phyloP scores from a whole-genome alignment of 129 eudicot species.

The Chrysanthemum seticuspe region DNA sequence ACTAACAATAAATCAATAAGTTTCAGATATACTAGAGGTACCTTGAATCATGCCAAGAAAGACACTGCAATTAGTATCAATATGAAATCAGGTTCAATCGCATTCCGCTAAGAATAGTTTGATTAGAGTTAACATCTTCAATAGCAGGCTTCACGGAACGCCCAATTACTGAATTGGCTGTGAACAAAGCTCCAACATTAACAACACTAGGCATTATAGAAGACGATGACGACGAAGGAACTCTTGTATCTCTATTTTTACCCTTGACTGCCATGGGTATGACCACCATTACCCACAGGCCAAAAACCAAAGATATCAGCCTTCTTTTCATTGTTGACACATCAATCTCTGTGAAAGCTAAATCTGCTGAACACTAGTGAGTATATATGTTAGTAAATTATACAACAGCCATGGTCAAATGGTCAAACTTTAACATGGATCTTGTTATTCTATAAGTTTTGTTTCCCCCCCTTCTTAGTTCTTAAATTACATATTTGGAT shows the following conservation, averaged over 20 bases:
- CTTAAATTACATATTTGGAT: too few relatives aligned
- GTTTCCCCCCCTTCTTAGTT: too few relatives aligned
- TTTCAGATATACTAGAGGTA: background rate
- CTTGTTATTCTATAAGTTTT: too few relatives aligned
- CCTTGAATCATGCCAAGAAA: slow-evolving; percentile 51
- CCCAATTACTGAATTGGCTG: slow-evolving; percentile 60
- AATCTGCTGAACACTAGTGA: background rate
- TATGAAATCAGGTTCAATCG: slow-evolving; percentile 33
- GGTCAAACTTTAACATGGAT: too few relatives aligned
- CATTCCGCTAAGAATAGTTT: slow-evolving; percentile 31
- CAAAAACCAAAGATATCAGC: slow-evolving; percentile 5
- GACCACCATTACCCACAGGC: slow-evolving; percentile 28
- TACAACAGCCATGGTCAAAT: too few relatives aligned
- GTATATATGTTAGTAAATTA: too few relatives aligned
- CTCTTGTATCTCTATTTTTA: slow-evolving; percentile 16
- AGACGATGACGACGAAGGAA: slow-evolving; percentile 3
- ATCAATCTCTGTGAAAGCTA: slow-evolving; percentile 7
- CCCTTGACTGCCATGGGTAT: slow-evolving; percentile 26
- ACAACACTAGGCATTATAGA: slow-evolving; percentile 27
- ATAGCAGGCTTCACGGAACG: slow-evolving; percentile 53
- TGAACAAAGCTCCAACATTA: slow-evolving; percentile 61
- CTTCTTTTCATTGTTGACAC: slow-evolving; percentile 3
- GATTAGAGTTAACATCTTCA: slow-evolving; percentile 52
- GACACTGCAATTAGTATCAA: slow-evolving; percentile 47
- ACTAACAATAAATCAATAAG: background rate